Percentiles rank a stretch among this genome's conserved stretches.
phyloP scores from a whole-genome alignment of 768 basidiomycete genomes.

The Agrocybe pediades region DNA sequence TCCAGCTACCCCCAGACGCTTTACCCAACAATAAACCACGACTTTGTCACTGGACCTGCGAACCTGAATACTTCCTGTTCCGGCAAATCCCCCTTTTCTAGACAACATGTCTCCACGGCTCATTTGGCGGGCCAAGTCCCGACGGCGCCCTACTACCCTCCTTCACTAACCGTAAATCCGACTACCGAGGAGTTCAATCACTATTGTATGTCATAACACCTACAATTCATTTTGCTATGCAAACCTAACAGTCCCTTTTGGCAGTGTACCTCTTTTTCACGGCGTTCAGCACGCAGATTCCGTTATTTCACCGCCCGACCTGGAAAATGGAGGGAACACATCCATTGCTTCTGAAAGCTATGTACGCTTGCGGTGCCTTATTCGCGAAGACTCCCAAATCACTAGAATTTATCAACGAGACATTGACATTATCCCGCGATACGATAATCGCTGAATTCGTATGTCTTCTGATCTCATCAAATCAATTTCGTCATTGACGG shows the following conservation, averaged over 20 bases:
- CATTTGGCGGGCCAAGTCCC: constrained; percentile 12
- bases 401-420: constrained; percentile 47
- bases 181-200: constrained; percentile 52
- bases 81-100: constrained; percentile 22
- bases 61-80: constrained; percentile 25
- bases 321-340: constrained; percentile 51
- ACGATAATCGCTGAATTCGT: constrained; percentile 58
- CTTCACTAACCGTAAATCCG: constrained; percentile 31
- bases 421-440: constrained; percentile 44
- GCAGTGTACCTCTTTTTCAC: constrained; percentile 58
- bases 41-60: constrained; percentile 22
- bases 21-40: constrained; percentile 17
- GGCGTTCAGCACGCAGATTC: constrained; percentile 53
- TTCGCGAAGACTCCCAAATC: constrained; percentile 54
- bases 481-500: constrained; percentile 20
- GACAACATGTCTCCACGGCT: constrained; percentile 21
- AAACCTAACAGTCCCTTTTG: constrained; percentile 8
- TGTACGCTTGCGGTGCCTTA: constrained; percentile 65
- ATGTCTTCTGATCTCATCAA: constrained; percentile 29
- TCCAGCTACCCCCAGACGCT: constrained; percentile 19
- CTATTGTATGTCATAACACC: constrained; percentile 47
- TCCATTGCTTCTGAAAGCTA: constrained; percentile 50
- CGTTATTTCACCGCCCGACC: constrained; percentile 56
- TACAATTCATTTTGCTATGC: constrained; percentile 1
- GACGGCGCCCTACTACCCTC: constrained; percentile 23